phyloP scores from a whole-genome alignment of 73 alveolate species.

The Symbiodinium pilosum region DNA sequence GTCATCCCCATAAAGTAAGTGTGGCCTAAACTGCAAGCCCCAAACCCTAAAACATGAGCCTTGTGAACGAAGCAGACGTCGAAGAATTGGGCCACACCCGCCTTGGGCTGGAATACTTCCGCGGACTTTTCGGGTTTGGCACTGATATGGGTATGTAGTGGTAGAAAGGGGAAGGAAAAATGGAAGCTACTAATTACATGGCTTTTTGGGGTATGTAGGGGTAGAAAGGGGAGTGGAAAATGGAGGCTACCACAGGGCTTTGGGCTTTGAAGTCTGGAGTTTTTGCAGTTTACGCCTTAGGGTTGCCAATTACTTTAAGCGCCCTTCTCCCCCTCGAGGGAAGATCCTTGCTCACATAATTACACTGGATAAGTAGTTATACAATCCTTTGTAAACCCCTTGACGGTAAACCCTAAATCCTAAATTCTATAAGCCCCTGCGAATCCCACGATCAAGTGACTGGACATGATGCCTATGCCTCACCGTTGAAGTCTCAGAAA shows the following conservation, averaged over 20 bases:
- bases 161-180: no score
- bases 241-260: background rate
- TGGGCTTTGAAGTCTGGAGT: background rate
- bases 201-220: no score
- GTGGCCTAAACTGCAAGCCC: background rate
- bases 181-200: no score
- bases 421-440: background rate
- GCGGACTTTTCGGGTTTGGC: no score
- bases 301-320: background rate
- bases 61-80: constrained; percentile 86
- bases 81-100: constrained; percentile 81
- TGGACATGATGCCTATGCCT: background rate
- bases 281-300: background rate
- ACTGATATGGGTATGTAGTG: no score
- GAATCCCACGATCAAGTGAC: background rate
- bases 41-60: background rate
- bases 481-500: no score
- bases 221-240: no score
- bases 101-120: no score
- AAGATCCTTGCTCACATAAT: background rate
- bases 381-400: background rate
- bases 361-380: no score
- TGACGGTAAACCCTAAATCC: background rate
- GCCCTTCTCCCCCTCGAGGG: background rate
- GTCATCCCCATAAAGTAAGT: no score